Evolutionary conservation across 1,284 basidiomycete genomes (phyloP), one percentile per base, ranked within the genome.

Genomic region (Fomitopsis palustris): DNA sequence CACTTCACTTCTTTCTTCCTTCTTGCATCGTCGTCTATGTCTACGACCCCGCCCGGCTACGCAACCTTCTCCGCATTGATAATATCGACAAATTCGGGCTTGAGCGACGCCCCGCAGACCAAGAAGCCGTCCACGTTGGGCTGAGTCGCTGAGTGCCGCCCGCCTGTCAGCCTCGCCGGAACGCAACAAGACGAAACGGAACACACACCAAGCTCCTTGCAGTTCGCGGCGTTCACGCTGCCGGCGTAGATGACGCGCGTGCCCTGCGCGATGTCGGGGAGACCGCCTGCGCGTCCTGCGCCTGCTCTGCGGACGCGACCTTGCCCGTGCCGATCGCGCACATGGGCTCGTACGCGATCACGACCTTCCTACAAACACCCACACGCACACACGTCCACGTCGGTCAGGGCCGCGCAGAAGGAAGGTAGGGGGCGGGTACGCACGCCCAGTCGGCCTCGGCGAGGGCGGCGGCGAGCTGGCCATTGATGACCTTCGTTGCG

Each of bases 261-360:
- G 41, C 75, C 75, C 64, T 87, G 84, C n/a, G 93, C 93, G 29
- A 93, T 90, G 21, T 78, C 75, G 38, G 81, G 66, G 21, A 90
- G 63, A 90, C 88, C 51, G 82, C 83, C 74, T 99, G 97, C 1
- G 93, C 88, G 55, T 96, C 92, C 77, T 99, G 96, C 2, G 97
- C 97, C 75, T 95, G 92, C n/a, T 76, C 80, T 3, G 91, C 81
- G 38, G 94, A 95, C 43, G 97, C 96, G 61, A 98, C 96, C 77
- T 94, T 96, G 65, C 95, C 95, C 19, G 95, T 98, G 58, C 96
- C 96, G 73, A 99, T 99, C 43, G 96, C 97, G 96, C 96, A 99
- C 31, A 99, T 96, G 51, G 94, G 93, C 74, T 96, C 93, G 74
- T 95, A 99, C 19, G 96, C 96, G 69, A 99, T 82, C 63, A n/a